Conservation (phyloP, 495 filamentous ascomycete species). For the Annulohypoxylon maeteangense region DNA sequence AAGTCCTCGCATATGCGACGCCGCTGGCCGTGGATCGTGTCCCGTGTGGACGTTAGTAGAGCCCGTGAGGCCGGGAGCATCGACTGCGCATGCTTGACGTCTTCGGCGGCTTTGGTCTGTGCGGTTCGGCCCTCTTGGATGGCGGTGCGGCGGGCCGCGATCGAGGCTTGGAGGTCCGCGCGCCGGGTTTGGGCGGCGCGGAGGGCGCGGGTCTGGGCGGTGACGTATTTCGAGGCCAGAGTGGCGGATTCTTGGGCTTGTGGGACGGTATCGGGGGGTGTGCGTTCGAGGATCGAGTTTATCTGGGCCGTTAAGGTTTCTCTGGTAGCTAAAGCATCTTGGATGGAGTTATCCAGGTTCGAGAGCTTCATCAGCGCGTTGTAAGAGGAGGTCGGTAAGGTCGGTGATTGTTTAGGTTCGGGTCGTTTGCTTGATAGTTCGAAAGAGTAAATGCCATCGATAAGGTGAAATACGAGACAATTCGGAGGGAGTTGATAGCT, state of each 20-base stretch:
- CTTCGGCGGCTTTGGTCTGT: constrained; percentile 66
- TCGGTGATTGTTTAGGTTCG: constrained; percentile 56
- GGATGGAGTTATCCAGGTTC: constrained; percentile 90
- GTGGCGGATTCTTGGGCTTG: constrained; percentile 71
- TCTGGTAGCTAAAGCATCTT: constrained; percentile 85
- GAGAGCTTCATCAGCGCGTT: constrained; percentile 89
- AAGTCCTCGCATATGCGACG: constrained; percentile 88
- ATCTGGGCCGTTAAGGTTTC: constrained; percentile 82
- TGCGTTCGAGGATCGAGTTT: constrained; percentile 70
- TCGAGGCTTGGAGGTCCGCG: constrained; percentile 71
- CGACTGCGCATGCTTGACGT: constrained; percentile 65
- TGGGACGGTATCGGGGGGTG: constrained; percentile 61
- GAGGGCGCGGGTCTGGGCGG: constrained; percentile 70
- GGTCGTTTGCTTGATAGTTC: constrained; percentile 59
- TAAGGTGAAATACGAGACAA: constrained; percentile 85
- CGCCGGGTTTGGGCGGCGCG: constrained; percentile 67
- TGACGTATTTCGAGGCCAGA: constrained; percentile 68
- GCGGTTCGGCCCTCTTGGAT: constrained; percentile 70
- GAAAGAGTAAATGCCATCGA: constrained; percentile 87
- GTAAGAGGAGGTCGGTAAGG: constrained; percentile 78
- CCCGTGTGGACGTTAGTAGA: constrained; percentile 65
- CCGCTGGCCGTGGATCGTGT: constrained; percentile 79
- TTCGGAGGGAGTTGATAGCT: constrained; percentile 85
- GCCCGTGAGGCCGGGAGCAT: constrained; percentile 66
- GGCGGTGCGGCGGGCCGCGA: constrained; percentile 70